Evolutionary conservation across 176 grass and related monocot genomes (phyloP).

Genomic region (Phoenix roebelenii): DNA sequence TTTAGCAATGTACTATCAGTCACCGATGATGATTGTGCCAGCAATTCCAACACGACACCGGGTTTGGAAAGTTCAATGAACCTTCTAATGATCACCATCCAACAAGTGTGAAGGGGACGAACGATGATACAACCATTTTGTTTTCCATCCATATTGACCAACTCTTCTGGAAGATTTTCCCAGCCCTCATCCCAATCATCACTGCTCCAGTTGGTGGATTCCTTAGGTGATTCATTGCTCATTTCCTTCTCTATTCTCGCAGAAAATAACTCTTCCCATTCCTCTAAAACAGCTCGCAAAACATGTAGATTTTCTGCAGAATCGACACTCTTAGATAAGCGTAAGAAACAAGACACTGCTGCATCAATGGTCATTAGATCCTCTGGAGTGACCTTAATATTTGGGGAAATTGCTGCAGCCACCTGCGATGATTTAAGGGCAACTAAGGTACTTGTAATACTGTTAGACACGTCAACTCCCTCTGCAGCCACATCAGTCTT

Average conservation of each 20-base stretch:
- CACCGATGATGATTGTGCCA: constrained; percentile 38
- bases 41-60: constrained; percentile 43
- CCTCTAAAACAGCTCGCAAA: constrained; percentile 71
- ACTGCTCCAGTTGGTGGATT: constrained; percentile 64
- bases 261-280: constrained; percentile 90
- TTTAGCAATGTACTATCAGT: constrained; percentile 47
- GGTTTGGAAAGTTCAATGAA: constrained; percentile 42
- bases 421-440: constrained; percentile 85
- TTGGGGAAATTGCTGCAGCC: constrained; percentile 37
- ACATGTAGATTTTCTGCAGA: constrained; percentile 41
- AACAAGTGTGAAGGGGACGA: constrained; percentile 77
- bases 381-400: constrained; percentile 54
- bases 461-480: constrained; percentile 29
- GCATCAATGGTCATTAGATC: constrained; percentile 53
- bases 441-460: constrained; percentile 67
- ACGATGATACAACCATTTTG: constrained; percentile 26
- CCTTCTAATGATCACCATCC: constrained; percentile 73
- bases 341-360: constrained; percentile 80
- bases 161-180: constrained; percentile 74
- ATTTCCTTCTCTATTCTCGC: constrained; percentile 32
- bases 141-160: constrained; percentile 42
- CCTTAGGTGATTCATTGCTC: constrained; percentile 58
- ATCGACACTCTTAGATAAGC: constrained; percentile 52
- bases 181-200: constrained; percentile 87
- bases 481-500: constrained; percentile 29